Evolutionary conservation across 2,329 filamentous ascomycete genomes (phyloP).

Genomic region (Colletotrichum lentis): DNA sequence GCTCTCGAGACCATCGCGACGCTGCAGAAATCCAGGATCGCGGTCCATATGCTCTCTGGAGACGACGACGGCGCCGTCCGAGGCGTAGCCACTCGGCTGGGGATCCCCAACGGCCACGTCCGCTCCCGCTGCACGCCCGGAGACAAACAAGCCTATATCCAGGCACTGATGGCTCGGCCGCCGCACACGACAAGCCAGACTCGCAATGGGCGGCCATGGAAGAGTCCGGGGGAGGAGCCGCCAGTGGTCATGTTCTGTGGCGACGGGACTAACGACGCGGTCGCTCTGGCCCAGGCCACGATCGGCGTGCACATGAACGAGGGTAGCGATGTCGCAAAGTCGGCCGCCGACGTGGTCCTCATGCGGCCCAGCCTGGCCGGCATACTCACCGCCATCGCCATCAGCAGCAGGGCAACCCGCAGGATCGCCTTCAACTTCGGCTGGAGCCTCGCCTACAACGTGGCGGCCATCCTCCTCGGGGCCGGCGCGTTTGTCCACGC

Average conservation of each 20-base stretch:
- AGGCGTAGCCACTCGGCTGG: constrained; percentile 50
- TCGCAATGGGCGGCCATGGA: too few relatives aligned
- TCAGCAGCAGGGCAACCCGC: constrained; percentile 55
- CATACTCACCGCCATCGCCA: constrained; percentile 65
- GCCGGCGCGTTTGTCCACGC: constrained; percentile 68
- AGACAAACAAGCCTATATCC: constrained; percentile 58
- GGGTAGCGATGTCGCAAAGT: constrained; percentile 70
- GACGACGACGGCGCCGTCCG: constrained; percentile 62
- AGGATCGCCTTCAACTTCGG: constrained; percentile 73
- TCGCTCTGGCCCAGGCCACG: constrained; percentile 73
- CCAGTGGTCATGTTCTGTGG: constrained; percentile 72
- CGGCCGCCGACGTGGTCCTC: constrained; percentile 74
- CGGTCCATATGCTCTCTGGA: constrained; percentile 60
- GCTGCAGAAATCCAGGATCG: constrained; percentile 51
- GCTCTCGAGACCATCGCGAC: constrained; percentile 47
- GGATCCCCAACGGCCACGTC: constrained; percentile 50
- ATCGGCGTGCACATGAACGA: constrained; percentile 75
- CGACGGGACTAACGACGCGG: constrained; percentile 82
- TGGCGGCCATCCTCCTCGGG: constrained; percentile 72
- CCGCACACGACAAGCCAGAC: background rate
- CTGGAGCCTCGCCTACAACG: constrained; percentile 76
- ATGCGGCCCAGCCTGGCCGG: constrained; percentile 64
- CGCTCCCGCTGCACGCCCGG: constrained; percentile 54
- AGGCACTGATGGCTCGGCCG: constrained; percentile 44
- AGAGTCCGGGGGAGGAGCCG: constrained; percentile 39